Evolutionary conservation across 2,329 filamentous ascomycete genomes (phyloP).

Genomic region (Dichotomopilus funicola): DNA sequence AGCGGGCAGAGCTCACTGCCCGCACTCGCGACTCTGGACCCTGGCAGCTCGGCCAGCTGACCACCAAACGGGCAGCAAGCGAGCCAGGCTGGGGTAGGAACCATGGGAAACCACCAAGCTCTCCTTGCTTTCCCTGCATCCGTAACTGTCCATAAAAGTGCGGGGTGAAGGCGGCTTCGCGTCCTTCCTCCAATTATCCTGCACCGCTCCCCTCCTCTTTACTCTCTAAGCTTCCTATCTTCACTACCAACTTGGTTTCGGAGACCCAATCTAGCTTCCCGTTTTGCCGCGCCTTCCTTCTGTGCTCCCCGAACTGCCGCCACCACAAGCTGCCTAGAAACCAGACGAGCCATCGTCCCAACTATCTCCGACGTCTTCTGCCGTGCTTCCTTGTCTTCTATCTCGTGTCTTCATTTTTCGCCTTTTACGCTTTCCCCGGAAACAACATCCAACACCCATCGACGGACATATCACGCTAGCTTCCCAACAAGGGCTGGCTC

Average conservation of each 20-base stretch:
- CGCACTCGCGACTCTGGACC: slow-evolving; percentile 3
- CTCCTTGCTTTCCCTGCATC: slow-evolving; percentile 6
- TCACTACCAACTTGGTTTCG: neutral
- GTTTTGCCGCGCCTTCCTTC: slow-evolving; percentile 5
- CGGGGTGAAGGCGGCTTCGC: slow-evolving; percentile 17
- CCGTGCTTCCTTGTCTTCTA: slow-evolving; percentile 12
- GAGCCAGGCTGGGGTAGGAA: neutral
- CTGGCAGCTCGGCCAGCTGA: slow-evolving; percentile 12
- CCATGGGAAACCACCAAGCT: slow-evolving; percentile 2
- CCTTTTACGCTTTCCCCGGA: neutral
- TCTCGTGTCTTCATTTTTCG: neutral
- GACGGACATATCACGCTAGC: slow-evolving; percentile 4
- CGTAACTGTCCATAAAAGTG: slow-evolving; percentile 14
- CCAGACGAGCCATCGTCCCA: slow-evolving; percentile 6
- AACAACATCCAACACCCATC: too few species aligned
- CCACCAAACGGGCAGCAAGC: neutral
- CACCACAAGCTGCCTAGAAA: slow-evolving; percentile 13
- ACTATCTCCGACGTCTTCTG: slow-evolving; percentile 13
- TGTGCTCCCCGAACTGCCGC: slow-evolving; percentile 10
- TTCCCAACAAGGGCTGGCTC: neutral
- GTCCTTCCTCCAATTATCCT: slow-evolving; percentile 20
- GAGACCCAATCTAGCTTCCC: slow-evolving; percentile 10
- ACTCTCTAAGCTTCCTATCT: slow-evolving; percentile 2
- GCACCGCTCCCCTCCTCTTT: slow-evolving; percentile 19
- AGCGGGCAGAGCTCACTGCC: neutral